Evolutionary conservation across 2,329 filamentous ascomycete species (phyloP), one percentile per base, ranked within the genome.

Genomic region (Calonectria fujianensis): DNA sequence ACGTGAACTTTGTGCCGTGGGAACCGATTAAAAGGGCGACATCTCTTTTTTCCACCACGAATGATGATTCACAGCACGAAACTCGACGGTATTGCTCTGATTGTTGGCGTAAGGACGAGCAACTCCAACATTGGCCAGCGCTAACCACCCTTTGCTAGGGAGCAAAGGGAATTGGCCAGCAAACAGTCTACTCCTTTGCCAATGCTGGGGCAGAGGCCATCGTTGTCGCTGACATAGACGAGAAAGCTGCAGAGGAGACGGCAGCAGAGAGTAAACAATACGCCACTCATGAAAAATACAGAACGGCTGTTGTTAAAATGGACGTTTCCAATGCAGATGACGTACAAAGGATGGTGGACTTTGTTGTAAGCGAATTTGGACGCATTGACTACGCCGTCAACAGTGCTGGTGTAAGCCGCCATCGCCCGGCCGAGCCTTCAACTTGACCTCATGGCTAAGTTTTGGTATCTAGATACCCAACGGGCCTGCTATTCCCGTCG

Each of bases 381-480:
- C 57, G 57, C n/a, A 24, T 61, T 9, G 57, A 61, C n/a, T 61
- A 61, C 11, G 57, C 57, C 9, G 57, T 61, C n/a, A 61, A 61
- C n/a, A 39, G 57, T 31, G 54, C 54, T 59, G 54, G 54, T 16
- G 54, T 59, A 59, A 59, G 32, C 32, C 18, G 10, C 41, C 3
- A 45, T 35, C 18, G 1, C 3, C 37, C 37, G 32, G 2, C 6
- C 11, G 54, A 24, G 32, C 4, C 7, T 37, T 35, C 4, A 57
- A 5, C 9, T 35, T 18, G 29, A 13, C 11, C 13, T 14, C 2
- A 37, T 7, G n/a, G 16, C 6, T 37, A 8, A n/a, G 24, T 8
- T 4, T 37, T 2, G 6, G 11, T 14, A 16, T 32, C 0, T 37
- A 59, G 54, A n/a, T 59, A 35, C 31, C 54, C 20, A 59, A 59